Base-by-base conservation (phyloP, 805 yeast species). In the Lachancea kluyveri region DNA sequence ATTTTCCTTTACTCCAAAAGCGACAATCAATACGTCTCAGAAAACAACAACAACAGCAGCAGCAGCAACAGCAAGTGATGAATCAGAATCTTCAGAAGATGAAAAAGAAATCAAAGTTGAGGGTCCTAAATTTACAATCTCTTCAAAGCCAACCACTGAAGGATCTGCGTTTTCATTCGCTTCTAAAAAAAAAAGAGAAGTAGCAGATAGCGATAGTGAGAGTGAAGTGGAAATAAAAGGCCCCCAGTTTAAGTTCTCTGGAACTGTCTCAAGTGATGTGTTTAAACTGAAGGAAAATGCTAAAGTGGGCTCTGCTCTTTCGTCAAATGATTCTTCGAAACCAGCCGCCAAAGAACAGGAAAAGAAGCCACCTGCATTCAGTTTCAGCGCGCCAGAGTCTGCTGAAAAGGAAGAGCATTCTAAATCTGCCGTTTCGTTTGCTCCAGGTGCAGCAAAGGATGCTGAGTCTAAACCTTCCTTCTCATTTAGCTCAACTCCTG, bases 51-150 rank as follows among this genome's bases (percentile, higher is more conserved):
- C 37, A 19, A 33, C 35, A 11, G 28, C 36, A 3, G n/a, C n/a
- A n/a, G n/a, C n/a, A n/a, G n/a, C n/a, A n/a, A n/a, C n/a, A n/a
- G n/a, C n/a, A n/a, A n/a, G n/a, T n/a, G n/a, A n/a, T n/a, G n/a
- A n/a, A 3, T 76, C 69, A n/a, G n/a, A n/a, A n/a, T n/a, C n/a
- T 31, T 61, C 70, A 1, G 78, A 72, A 26, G 65, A 73, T 1
- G 83, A 76, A 20, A 75, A 76, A 13, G 82, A 76, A 21, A 57
- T 77, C 16, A 79, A 77, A 50, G 70, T 80, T 17, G 73, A 82
- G 54, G 94, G 94, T 1, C 94, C 94, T 13, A 57, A 65, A 9
- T 84, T 84, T 52, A 68, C 66, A 6, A 41, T 72, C 18, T 53
- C 50, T 10, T 47, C 62, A 17, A 64, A 68, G 17, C 78, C 78